These are phyloP conservation scores for Ustilago esculenta DNA, from an alignment of 1,284 basidiomycete species.

Conservation along the genomic window DNA sequence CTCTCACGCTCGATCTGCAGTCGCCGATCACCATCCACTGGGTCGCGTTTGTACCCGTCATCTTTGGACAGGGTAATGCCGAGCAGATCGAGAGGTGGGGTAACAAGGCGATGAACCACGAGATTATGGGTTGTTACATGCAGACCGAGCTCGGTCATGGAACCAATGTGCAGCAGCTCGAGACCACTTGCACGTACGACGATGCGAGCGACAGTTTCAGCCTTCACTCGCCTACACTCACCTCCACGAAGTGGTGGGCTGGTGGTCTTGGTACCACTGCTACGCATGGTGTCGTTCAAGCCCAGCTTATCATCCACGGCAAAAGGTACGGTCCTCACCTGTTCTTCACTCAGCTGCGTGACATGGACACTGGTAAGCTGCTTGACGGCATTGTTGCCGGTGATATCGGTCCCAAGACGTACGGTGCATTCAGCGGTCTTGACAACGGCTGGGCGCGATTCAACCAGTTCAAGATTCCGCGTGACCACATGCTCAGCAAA, in stretches of 20 bases:
- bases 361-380: slow-evolving; percentile 72
- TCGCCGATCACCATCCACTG: slow-evolving; percentile 57
- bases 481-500: slow-evolving; percentile 78
- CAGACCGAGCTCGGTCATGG: slow-evolving; percentile 76
- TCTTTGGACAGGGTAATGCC: slow-evolving; percentile 55
- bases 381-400: slow-evolving; percentile 77
- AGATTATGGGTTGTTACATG: slow-evolving; percentile 64
- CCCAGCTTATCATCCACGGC: slow-evolving; percentile 77
- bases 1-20: slow-evolving; percentile 55
- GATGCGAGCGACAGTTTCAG: slow-evolving; percentile 77
- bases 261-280: slow-evolving; percentile 77
- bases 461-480: slow-evolving; percentile 77
- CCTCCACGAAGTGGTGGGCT: slow-evolving; percentile 83
- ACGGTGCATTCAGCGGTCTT: slow-evolving; percentile 71
- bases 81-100: slow-evolving; percentile 62
- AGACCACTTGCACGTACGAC: slow-evolving; percentile 81
- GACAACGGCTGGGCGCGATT: slow-evolving; percentile 80
- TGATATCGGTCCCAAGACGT: slow-evolving; percentile 75
- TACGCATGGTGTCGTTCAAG: slow-evolving; percentile 82
- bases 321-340: slow-evolving; percentile 79
- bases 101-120: slow-evolving; percentile 58
- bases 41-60: slow-evolving; percentile 64
- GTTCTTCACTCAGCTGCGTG: slow-evolving; percentile 72
- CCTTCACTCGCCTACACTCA: slow-evolving; percentile 79
- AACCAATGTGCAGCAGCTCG: slow-evolving; percentile 69